Base-by-base conservation (phyloP, 805 yeast species). In the Ogataea kodamae region DNA sequence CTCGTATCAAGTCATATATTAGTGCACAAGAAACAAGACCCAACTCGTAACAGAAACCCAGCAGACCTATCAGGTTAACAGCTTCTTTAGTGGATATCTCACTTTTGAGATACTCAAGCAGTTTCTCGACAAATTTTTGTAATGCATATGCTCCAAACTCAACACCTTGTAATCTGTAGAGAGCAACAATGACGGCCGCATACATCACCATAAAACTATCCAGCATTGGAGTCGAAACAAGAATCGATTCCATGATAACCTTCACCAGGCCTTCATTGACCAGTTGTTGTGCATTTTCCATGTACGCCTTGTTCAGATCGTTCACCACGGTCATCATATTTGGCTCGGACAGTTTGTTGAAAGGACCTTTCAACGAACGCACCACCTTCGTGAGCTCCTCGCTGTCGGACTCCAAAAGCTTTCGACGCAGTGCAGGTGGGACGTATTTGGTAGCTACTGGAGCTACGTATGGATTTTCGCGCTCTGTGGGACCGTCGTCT, bases 271-370 rank as follows among this genome's bases (percentile, higher is more conserved):
- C 73, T 37, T 81, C 83, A 32, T 77, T 87, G 13, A 88, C 94
- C n/a, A 72, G 55, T 35, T 86, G 88, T 45, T 96, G 72, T 4
- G 98, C 80, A 48, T 86, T 68, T 6, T 68, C 68, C 42, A 68
- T 59, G 49, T 76, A 92, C 1, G 86, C 59, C 0, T 65, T 67
- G 47, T 78, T 78, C 33, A 92, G 62, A 16, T 85, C 86, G 39
- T 73, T 70, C 13, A 83, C 76, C 33, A 89, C 85, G 2, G 79
- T 64, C 9, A 74, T 65, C 18, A 89, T 66, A 42, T 89, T 92
- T 1, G 94, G 78, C 48, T 90, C 97, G 1, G 96, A 83, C n/a
- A 92, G 68, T 57, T 78, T 81, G 57, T 92, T 92, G 49, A 92
- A 65, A 1, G 87, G 77, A 39, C 97, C 89, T 50, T 88, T 92